Evolutionary conservation across 768 basidiomycete species (phyloP).

Genomic region (Lactifluus echinatus): DNA sequence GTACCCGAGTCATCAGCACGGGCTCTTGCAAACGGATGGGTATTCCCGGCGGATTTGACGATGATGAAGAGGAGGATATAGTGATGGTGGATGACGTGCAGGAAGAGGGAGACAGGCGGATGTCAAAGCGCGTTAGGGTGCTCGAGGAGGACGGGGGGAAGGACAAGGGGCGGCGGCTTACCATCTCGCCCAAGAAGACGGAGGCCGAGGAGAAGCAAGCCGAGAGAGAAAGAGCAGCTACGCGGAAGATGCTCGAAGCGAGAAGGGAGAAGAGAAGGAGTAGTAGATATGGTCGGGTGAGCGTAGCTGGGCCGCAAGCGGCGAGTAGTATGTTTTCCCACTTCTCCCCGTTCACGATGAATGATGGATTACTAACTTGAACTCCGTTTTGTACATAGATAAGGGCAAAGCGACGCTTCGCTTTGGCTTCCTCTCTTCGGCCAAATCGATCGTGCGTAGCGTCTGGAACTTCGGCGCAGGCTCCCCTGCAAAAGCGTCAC

Average conservation of each 20-base stretch:
- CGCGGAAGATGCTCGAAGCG: constrained; percentile 54
- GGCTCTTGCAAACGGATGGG: constrained; percentile 35
- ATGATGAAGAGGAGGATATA: constrained; percentile 41
- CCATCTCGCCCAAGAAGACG: constrained; percentile 25
- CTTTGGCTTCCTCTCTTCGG: constrained; percentile 61
- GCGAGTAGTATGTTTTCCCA: constrained; percentile 18
- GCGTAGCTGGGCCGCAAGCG: constrained; percentile 29
- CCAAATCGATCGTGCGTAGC: constrained; percentile 62
- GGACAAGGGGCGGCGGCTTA: constrained; percentile 31
- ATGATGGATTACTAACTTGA: not conserved
- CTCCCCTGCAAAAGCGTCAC: constrained; percentile 23
- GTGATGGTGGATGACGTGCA: constrained; percentile 29
- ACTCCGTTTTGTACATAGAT: too few relatives aligned
- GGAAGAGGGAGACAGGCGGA: constrained; percentile 32
- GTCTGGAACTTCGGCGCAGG: constrained; percentile 58
- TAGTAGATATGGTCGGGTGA: constrained; percentile 34
- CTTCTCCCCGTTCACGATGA: not conserved
- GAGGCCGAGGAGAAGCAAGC: constrained; percentile 23
- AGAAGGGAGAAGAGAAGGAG: constrained; percentile 64
- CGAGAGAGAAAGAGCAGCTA: constrained; percentile 45
- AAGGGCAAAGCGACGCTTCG: constrained; percentile 41
- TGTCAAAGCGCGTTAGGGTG: constrained; percentile 38
- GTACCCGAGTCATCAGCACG: constrained; percentile 41
- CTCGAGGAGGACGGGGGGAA: constrained; percentile 28
- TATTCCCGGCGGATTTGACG: constrained; percentile 52